Percentiles rank a stretch among this genome's conserved stretches.
These are phyloP conservation scores for Arxiozyma slooffiae DNA, from an alignment of 1,139 yeast species.

Conservation along the genomic window DNA sequence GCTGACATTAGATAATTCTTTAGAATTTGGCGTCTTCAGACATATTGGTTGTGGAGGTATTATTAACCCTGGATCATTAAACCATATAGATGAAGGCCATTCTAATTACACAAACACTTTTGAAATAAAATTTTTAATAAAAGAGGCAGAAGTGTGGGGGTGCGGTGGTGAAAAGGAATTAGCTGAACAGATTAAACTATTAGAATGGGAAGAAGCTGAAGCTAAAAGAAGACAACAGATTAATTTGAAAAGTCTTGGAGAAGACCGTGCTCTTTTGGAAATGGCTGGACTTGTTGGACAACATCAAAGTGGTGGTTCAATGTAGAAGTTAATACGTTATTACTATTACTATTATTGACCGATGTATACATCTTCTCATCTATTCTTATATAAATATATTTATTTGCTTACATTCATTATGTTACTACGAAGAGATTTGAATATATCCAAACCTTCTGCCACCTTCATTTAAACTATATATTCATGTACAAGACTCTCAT, in stretches of 20 bases:
- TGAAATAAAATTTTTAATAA: conserved; percentile 64
- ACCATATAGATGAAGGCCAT: conserved; percentile 14
- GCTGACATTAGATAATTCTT: conserved; percentile 60
- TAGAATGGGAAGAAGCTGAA: conserved; percentile 91
- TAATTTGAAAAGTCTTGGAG: conserved; percentile 57
- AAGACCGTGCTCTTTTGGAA: conserved; percentile 77
- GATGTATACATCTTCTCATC: background rate
- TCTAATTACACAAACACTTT: conserved; percentile 28
- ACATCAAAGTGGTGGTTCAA: conserved; percentile 54
- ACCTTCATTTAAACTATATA: background rate
- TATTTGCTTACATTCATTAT: background rate
- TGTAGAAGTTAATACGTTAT: conserved; percentile 23
- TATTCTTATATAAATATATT: background rate
- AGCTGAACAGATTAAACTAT: conserved; percentile 61
- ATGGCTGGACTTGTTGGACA: conserved; percentile 86
- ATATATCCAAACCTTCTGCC: too few relatives aligned
- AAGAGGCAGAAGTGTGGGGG: conserved; percentile 87
- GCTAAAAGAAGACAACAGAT: conserved; percentile 69
- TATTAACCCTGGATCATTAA: conserved; percentile 30
- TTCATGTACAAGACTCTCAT: too few relatives aligned
- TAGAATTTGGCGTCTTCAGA: conserved; percentile 75
- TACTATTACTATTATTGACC: too few relatives aligned
- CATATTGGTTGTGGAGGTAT: conserved; percentile 50
- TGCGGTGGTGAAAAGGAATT: conserved; percentile 69
- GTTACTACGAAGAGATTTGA: background rate